These are phyloP conservation scores for Naganishia friedmannii DNA, from an alignment of 768 basidiomycete genomes.

Conservation along the genomic window DNA sequence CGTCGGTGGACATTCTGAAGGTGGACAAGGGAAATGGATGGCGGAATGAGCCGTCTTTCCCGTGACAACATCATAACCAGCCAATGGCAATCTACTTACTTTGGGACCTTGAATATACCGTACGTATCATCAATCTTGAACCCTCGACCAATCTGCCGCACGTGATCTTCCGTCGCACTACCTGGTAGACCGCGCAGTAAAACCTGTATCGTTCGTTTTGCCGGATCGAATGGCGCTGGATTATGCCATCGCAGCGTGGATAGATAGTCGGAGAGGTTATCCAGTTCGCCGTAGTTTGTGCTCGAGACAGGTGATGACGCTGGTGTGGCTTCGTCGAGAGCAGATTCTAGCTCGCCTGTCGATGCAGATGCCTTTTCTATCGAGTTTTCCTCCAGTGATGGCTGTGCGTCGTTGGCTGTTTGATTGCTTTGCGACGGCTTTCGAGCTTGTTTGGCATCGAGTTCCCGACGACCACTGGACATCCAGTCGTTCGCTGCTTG, in stretches of 20 bases:
- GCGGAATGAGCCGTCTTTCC: neutral
- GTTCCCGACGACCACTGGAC: neutral
- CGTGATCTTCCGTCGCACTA: neutral
- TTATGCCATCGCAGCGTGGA: slow-evolving; percentile 9
- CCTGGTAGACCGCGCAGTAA: neutral
- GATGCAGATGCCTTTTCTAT: neutral
- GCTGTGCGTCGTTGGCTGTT: neutral
- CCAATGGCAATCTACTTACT: neutral
- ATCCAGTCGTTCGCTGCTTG: slow-evolving; percentile 12
- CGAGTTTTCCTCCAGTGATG: neutral
- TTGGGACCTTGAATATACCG: slow-evolving; percentile 7
- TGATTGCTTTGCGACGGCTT: neutral
- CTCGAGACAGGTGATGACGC: neutral
- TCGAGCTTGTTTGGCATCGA: neutral
- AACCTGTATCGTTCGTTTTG: slow-evolving; percentile 8
- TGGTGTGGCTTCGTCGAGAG: neutral
- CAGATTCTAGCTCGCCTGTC: neutral
- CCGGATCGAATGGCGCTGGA: slow-evolving; percentile 11
- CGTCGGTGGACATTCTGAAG: neutral
- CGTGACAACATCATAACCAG: neutral
- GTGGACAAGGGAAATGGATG: neutral
- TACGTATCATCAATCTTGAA: slow-evolving; percentile 21
- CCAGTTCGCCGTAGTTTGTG: neutral
- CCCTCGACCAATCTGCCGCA: neutral
- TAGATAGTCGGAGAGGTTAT: neutral